Evolutionary conservation across 1,284 basidiomycete genomes (phyloP), one percentile per base, ranked within the genome.

Genomic region (Ganoderma sinense): DNA sequence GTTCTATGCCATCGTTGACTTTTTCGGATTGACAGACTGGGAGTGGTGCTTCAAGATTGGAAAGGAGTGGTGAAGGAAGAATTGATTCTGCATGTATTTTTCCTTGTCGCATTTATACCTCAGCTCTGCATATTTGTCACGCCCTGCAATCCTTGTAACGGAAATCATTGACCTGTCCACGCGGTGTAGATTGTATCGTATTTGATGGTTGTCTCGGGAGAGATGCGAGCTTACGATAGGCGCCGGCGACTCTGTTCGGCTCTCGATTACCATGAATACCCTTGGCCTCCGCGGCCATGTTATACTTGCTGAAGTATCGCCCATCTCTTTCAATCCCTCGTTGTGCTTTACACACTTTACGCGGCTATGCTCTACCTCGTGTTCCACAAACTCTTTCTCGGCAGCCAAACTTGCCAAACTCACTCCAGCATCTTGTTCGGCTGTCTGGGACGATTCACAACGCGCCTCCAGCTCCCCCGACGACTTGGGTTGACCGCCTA

Each of bases 31-130:
- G 29, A 33, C 71, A 94, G 94, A 95, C 71, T 95, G 91, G 86
- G 89, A 92, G 55, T 95, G 94, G 94, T 79, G 76, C 33, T 95
- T 96, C 85, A 95, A 94, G 79, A 85, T 95, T 68, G 89, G 85
- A 33, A 95, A 95, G 82, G 94, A 95, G 72, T 95, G 94, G 94
- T 90, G 75, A 82, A 80, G 45, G 64, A 69, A 23, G 39, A 48
- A 20, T 60, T 48, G 64, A 51, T 45, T 45, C 26, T 60, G 64
- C 70, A 64, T 74, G 69, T 73, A 67, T 71, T 70, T 67, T 65
- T 71, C 59, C 23, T 62, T 66, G 59, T 72, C 40, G 66, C 73
- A 74, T 74, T 65, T 75, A 74, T 77, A 75, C 71, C 70, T 71
- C 68, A 71, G 55, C 53, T 65, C 71, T 66, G 72, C 71, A 73